Evolutionary conservation across 768 basidiomycete species (phyloP).

Genomic region (Boletus fagicola): DNA sequence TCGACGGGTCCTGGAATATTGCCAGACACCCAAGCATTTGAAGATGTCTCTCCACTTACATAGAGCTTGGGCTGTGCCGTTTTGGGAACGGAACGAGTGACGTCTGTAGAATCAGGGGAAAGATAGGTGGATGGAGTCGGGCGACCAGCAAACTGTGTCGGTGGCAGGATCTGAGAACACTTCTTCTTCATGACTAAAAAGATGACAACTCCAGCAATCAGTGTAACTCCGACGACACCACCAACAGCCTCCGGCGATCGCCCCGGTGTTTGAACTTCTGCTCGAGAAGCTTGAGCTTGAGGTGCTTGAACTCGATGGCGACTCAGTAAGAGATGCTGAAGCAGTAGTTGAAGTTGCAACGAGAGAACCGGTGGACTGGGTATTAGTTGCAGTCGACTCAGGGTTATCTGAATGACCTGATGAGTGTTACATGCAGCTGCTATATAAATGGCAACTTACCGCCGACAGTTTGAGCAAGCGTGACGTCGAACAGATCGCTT

Average conservation of each 20-base stretch:
- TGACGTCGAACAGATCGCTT: neutral
- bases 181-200: constrained; percentile 29
- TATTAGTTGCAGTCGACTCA: constrained; percentile 41
- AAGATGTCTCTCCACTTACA: no score
- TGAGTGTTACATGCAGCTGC: neutral
- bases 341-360: constrained; percentile 8
- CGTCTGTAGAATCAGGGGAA: no score
- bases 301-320: constrained; percentile 5
- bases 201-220: constrained; percentile 38
- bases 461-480: no score
- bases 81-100: no score
- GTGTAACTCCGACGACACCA: constrained; percentile 54
- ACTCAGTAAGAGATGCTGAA: constrained; percentile 16
- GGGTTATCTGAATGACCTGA: constrained; percentile 34
- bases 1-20: constrained; percentile 25
- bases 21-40: neutral
- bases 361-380: constrained; percentile 27
- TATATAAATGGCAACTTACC: neutral
- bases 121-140: no score
- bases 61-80: no score
- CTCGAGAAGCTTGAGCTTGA: constrained; percentile 5
- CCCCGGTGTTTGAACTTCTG: constrained; percentile 40
- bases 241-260: constrained; percentile 66
- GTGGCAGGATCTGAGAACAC: no score
- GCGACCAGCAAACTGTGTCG: no score